phyloP scores from a whole-genome alignment of 495 filamentous ascomycete species.

The Podospora comata region DNA sequence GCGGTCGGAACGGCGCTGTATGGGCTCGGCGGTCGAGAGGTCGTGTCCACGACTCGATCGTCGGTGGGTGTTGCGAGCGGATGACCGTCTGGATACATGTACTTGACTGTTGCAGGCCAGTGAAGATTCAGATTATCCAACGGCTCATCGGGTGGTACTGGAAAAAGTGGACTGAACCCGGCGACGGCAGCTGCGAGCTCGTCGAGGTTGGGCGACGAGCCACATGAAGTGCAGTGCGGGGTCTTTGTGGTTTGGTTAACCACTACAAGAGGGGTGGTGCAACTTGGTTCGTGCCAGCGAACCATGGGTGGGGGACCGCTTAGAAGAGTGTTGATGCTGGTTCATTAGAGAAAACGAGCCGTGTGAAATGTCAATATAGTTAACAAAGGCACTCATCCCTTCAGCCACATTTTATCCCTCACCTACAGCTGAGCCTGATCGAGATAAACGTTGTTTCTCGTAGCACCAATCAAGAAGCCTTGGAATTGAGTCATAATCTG shows the following conservation, averaged over 20 bases:
- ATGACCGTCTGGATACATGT: not conserved
- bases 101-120: not conserved
- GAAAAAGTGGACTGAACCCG: not conserved
- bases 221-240: not conserved
- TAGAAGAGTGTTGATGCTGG: too few relatives aligned
- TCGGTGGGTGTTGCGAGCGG: not conserved
- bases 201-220: not conserved
- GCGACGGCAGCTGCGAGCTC: not conserved
- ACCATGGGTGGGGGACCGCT: not conserved
- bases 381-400: too few relatives aligned
- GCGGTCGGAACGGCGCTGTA: too few relatives aligned
- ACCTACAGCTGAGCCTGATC: too few relatives aligned
- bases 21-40: not conserved
- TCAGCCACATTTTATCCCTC: too few relatives aligned
- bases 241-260: not conserved
- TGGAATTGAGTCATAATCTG: not conserved
- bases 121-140: not conserved
- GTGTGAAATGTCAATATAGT: too few relatives aligned
- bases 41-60: not conserved
- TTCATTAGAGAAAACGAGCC: too few relatives aligned
- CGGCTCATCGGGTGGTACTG: not conserved
- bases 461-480: too few relatives aligned
- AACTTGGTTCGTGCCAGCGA: not conserved
- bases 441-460: too few relatives aligned
- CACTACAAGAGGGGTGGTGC: not conserved